Conservation (phyloP, 2,329 filamentous ascomycete genomes). For the Eurotiales sp. region DNA sequence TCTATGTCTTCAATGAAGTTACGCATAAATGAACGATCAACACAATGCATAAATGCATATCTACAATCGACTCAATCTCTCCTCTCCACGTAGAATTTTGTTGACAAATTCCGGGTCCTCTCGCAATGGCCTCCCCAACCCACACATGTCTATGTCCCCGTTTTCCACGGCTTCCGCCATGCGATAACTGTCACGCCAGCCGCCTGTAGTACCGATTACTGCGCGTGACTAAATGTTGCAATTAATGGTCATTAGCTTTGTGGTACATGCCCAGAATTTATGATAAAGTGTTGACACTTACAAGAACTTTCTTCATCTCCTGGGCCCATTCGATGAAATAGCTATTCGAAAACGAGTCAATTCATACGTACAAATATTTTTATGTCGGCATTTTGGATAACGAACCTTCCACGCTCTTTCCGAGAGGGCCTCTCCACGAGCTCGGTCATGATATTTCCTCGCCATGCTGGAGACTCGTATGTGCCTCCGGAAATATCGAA, state of each 20-base stretch:
- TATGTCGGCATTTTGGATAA: too few relatives aligned
- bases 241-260: background rate
- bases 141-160: slow-evolving; percentile 21
- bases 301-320: slow-evolving; percentile 19
- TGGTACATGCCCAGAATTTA: background rate
- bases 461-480: slow-evolving; percentile 21
- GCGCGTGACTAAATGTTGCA: slow-evolving; percentile 18
- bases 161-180: slow-evolving; percentile 21
- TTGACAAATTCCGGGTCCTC: slow-evolving; percentile 20
- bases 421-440: slow-evolving; percentile 13
- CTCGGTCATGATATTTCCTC: slow-evolving; percentile 5
- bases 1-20: too few relatives aligned
- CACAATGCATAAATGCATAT: slow-evolving; percentile 27
- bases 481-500: slow-evolving; percentile 23
- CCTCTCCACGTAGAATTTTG: slow-evolving; percentile 19
- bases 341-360: background rate
- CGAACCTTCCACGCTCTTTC: slow-evolving; percentile 17
- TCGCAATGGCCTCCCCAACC: slow-evolving; percentile 19
- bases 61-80: slow-evolving; percentile 28
- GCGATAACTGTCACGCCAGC: slow-evolving; percentile 21
- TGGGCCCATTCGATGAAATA: slow-evolving; percentile 21
- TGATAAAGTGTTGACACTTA: slow-evolving; percentile 9
- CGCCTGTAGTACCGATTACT: slow-evolving; percentile 22
- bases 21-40: too few relatives aligned
- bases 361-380: too few relatives aligned